Conservation (phyloP, 208 protist species). For the Leishmania guyanensis region DNA sequence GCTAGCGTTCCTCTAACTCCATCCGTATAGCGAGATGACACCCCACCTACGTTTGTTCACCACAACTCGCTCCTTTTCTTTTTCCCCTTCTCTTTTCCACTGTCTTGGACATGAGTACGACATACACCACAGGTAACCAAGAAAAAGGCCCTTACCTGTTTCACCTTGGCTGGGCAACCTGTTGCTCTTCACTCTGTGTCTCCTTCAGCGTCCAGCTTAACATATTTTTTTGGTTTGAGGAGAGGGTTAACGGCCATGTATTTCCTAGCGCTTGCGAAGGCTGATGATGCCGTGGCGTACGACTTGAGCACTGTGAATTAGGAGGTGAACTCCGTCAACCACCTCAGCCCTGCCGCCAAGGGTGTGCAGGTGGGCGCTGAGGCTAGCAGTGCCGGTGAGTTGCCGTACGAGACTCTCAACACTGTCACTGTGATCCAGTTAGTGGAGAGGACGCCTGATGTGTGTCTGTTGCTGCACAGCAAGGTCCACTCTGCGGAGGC, state of each 20-base stretch:
- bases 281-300: neutral
- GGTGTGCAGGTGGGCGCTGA: neutral
- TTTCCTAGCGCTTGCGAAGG: neutral
- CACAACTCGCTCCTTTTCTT: neutral
- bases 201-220: neutral
- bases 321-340: slow-evolving; percentile 19
- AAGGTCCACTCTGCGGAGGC: slow-evolving; percentile 28
- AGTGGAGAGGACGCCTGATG: slow-evolving; percentile 23
- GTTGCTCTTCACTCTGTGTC: no score
- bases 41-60: neutral
- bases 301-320: slow-evolving; percentile 1
- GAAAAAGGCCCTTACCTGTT: neutral
- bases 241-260: neutral
- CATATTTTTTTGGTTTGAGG: neutral
- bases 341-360: neutral
- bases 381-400: slow-evolving; percentile 1
- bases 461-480: slow-evolving; percentile 21
- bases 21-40: neutral
- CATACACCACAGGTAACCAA: neutral
- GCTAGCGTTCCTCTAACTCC: neutral
- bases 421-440: slow-evolving; percentile 26
- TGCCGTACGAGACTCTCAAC: slow-evolving; percentile 29
- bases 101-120: neutral
- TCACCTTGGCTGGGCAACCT: neutral
- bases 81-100: neutral